phyloP scores from a whole-genome alignment of 2,329 filamentous ascomycete genomes.

The Xylaria sp. region DNA sequence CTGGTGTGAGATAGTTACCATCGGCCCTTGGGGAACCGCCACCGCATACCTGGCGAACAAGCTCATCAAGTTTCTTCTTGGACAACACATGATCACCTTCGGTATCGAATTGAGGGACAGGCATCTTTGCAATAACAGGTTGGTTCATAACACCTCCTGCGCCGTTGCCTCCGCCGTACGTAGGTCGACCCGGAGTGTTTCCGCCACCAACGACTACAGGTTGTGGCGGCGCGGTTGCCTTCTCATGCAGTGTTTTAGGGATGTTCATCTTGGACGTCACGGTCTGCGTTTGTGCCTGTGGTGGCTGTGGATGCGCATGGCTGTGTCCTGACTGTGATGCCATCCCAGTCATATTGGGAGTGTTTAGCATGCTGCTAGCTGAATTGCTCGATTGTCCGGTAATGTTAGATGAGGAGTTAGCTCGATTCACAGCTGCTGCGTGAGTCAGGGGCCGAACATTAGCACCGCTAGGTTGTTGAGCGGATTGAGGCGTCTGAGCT shows the following conservation, averaged over 20 bases:
- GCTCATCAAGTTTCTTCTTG: constrained; percentile 96
- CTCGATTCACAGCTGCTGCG: constrained; percentile 49
- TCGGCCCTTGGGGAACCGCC: constrained; percentile 77
- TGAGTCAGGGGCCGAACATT: constrained; percentile 45
- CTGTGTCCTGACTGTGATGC: constrained; percentile 55
- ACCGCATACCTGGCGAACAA: constrained; percentile 93
- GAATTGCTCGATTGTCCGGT: constrained; percentile 46
- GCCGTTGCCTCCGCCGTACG: constrained; percentile 80
- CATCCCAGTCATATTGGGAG: constrained; percentile 44
- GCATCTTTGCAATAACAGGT: constrained; percentile 83
- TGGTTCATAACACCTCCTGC: constrained; percentile 87
- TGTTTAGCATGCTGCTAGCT: constrained; percentile 39
- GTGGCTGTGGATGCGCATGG: constrained; percentile 60
- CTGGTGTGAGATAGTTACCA: constrained; percentile 83
- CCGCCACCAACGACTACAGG: constrained; percentile 77
- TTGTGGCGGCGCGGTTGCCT: constrained; percentile 74
- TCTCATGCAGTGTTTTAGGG: constrained; percentile 78
- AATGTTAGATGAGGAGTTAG: constrained; percentile 48
- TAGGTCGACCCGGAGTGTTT: constrained; percentile 77
- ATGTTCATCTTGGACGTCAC: constrained; percentile 79
- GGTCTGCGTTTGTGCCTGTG: constrained; percentile 41
- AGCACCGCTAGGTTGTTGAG: constrained; percentile 40
- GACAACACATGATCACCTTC: constrained; percentile 94
- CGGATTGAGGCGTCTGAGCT: constrained; percentile 61
- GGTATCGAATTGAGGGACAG: constrained; percentile 86